These are phyloP conservation scores for Tolypocladium ophioglossoides DNA, from an alignment of 2,329 filamentous ascomycete genomes.

Conservation along the genomic window DNA sequence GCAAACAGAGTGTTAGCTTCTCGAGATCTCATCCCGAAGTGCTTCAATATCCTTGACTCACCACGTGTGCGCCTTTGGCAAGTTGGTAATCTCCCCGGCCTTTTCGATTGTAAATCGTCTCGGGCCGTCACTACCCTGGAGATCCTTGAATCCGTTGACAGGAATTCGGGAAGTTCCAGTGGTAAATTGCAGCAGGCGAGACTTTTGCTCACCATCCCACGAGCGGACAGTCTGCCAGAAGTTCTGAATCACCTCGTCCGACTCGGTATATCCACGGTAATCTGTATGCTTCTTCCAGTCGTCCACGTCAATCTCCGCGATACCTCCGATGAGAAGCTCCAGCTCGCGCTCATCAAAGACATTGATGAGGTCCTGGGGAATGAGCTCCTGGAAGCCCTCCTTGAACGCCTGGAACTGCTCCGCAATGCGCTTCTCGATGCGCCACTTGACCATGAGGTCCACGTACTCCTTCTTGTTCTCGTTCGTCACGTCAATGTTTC, in stretches of 20 bases:
- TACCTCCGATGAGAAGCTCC: conserved; percentile 92
- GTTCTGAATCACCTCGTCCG: conserved; percentile 92
- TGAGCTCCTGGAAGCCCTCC: conserved; percentile 93
- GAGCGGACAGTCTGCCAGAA: conserved; percentile 97
- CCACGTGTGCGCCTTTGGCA: conserved; percentile 98
- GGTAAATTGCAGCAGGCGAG: conserved; percentile 87
- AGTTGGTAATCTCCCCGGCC: conserved; percentile 77
- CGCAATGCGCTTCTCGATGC: conserved; percentile 95
- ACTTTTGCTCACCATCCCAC: conserved; percentile 99
- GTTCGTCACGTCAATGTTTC: conserved; percentile 92
- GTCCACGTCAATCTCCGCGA: conserved; percentile 98
- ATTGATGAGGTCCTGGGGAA: conserved; percentile 91
- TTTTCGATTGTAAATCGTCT: conserved; percentile 97
- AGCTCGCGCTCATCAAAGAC: conserved; percentile 98
- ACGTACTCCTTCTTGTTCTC: conserved; percentile 99
- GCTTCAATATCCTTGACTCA: conserved; percentile 35
- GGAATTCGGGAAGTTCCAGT: conserved; percentile 96
- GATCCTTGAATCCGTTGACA: conserved; percentile 98
- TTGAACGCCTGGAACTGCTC: conserved; percentile 99
- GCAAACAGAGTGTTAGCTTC: conserved; percentile 1
- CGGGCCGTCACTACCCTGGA: conserved; percentile 93
- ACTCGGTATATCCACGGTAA: conserved; percentile 96
- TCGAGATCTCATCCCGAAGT: background rate
- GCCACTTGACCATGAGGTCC: conserved; percentile 97
- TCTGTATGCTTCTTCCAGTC: conserved; percentile 99